Percentiles rank a stretch among this genome's conserved stretches.
phyloP scores from a whole-genome alignment of 2,329 filamentous ascomycete genomes.

The Zymoseptoria tritici region DNA sequence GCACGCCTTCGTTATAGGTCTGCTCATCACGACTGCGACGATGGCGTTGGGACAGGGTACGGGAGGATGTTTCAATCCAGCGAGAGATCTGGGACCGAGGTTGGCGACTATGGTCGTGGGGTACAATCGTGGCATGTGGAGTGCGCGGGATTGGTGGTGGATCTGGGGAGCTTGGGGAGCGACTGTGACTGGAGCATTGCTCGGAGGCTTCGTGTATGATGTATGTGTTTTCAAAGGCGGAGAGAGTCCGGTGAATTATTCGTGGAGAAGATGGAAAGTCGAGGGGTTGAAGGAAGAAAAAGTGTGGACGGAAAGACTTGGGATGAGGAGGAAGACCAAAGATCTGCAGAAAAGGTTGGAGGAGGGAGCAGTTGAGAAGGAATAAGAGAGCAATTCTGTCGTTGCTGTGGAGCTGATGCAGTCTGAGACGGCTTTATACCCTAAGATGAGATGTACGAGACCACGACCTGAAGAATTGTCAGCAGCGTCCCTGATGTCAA shows the following conservation, averaged over 20 bases:
- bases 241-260: conserved; percentile 48
- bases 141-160: conserved; percentile 35
- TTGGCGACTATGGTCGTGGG: conserved; percentile 41
- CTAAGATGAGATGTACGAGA: too few species aligned
- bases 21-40: conserved; percentile 32
- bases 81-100: conserved; percentile 45
- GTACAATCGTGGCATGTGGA: conserved; percentile 33
- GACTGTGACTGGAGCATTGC: conserved; percentile 35
- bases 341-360: conserved; percentile 14
- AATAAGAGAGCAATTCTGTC: neutral
- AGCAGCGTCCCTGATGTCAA: neutral
- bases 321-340: conserved; percentile 8
- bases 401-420: too few species aligned
- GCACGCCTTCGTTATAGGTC: conserved; percentile 44
- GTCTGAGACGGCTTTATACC: too few species aligned
- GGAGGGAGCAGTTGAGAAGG: conserved; percentile 5
- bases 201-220: conserved; percentile 44
- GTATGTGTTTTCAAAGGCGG: conserved; percentile 44
- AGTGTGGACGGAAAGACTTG: conserved; percentile 15
- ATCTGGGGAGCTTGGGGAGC: conserved; percentile 41
- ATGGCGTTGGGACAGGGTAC: conserved; percentile 43
- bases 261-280: conserved; percentile 22
- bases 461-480: too few species aligned
- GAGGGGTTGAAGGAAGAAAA: conserved; percentile 16
- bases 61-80: conserved; percentile 43